Percentiles rank a stretch among this genome's conserved stretches.
Evolutionary conservation across 179 eudicot genomes (phyloP).

Genomic region (Drosera spatulata): DNA sequence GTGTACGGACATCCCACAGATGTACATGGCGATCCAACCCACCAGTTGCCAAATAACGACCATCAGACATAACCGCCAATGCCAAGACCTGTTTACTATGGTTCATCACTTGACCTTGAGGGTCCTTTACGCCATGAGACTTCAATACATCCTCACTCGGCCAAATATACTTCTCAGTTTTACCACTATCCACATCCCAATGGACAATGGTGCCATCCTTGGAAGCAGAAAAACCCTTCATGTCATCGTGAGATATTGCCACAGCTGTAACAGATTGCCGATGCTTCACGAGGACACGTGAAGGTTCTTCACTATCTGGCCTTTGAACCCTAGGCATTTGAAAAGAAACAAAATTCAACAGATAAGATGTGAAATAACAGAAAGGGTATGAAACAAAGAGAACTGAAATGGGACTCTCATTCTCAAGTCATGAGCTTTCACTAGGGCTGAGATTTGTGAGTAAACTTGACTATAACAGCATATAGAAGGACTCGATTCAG

Average conservation of each 20-base stretch:
- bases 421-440: no score
- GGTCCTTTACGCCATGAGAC: constrained; percentile 61
- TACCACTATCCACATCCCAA: constrained; percentile 88
- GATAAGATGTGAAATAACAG: not conserved
- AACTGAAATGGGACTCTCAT: no score
- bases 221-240: constrained; percentile 85
- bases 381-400: not conserved
- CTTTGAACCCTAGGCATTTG: constrained; percentile 44
- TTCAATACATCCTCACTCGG: constrained; percentile 62
- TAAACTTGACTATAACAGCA: no score
- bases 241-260: constrained; percentile 67
- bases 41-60: constrained; percentile 85
- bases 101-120: constrained; percentile 55
- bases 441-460: no score
- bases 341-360: not conserved
- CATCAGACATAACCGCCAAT: constrained; percentile 78
- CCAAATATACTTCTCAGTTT: constrained; percentile 66
- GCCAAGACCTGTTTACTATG: constrained; percentile 66
- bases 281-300: constrained; percentile 52
- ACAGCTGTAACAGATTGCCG: constrained; percentile 82
- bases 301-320: constrained; percentile 41
- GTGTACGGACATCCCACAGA: constrained; percentile 86
- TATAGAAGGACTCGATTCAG: no score
- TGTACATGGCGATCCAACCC: constrained; percentile 95
- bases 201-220: constrained; percentile 74